Evolutionary conservation across 345 rosid genomes (phyloP).

Genomic region (Aethionema arabicum): DNA sequence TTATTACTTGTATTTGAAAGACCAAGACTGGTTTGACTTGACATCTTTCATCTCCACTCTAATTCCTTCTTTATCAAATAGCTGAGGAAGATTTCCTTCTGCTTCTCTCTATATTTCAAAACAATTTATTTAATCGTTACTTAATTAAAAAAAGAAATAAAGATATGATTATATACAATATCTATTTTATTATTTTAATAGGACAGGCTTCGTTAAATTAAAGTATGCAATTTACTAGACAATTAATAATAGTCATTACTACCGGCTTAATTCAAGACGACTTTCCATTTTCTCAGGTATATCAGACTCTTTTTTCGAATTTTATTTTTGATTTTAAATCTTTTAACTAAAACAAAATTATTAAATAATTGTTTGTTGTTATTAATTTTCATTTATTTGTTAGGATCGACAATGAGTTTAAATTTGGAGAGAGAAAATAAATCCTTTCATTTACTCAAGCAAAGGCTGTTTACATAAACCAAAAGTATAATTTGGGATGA

Average conservation of each 20-base stretch:
- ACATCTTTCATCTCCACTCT: conserved; percentile 47
- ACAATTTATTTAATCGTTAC: neutral
- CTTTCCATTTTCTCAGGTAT: neutral
- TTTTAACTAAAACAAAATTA: neutral
- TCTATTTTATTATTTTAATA: too few relatives aligned
- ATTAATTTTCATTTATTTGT: conserved; percentile 1
- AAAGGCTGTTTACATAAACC: too few relatives aligned
- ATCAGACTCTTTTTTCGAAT: conserved; percentile 2
- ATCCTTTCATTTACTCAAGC: too few relatives aligned
- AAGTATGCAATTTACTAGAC: neutral
- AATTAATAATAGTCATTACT: conserved; percentile 9
- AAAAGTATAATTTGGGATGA: too few relatives aligned
- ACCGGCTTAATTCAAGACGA: neutral
- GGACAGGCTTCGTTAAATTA: too few relatives aligned
- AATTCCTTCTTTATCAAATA: conserved; percentile 64
- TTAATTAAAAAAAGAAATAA: neutral
- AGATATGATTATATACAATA: neutral
- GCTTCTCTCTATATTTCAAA: conserved; percentile 56
- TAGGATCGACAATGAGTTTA: conserved; percentile 1
- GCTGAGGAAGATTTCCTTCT: conserved; percentile 67
- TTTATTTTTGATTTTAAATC: conserved; percentile 18
- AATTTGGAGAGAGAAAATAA: neutral
- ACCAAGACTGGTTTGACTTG: conserved; percentile 48
- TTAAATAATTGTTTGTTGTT: neutral
- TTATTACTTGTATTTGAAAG: conserved; percentile 71